phyloP scores from a whole-genome alignment of 495 filamentous ascomycete species.

The Umbilicaria muhlenbergii region DNA sequence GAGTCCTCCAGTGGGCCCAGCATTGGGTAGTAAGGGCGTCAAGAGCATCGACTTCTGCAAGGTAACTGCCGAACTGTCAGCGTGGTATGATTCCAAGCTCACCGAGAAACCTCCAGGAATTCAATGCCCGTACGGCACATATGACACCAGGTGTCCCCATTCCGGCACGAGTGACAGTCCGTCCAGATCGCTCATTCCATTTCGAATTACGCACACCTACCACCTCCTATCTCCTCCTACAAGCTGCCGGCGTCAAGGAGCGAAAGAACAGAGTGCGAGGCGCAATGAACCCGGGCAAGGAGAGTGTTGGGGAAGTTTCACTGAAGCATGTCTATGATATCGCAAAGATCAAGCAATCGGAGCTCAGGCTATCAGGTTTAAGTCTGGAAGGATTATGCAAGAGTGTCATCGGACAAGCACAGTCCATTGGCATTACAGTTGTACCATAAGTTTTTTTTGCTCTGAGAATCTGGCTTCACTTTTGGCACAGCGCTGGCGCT shows the following conservation, averaged over 20 bases:
- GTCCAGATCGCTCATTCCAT: slow-evolving; percentile 80
- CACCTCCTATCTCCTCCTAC: slow-evolving; percentile 72
- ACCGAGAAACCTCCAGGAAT: slow-evolving; percentile 50
- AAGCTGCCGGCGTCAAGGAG: slow-evolving; percentile 61
- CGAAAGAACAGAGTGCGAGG: slow-evolving; percentile 69
- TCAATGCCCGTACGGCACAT: slow-evolving; percentile 87
- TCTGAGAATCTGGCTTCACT: not conserved
- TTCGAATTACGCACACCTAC: slow-evolving; percentile 91
- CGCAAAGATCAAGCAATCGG: slow-evolving; percentile 84
- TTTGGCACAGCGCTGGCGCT: slow-evolving; percentile 1
- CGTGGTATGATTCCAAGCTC: not conserved
- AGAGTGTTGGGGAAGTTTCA: slow-evolving; percentile 64
- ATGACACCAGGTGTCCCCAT: slow-evolving; percentile 74
- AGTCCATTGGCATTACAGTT: slow-evolving; percentile 73
- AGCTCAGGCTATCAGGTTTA: slow-evolving; percentile 67
- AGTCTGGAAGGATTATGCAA: slow-evolving; percentile 67
- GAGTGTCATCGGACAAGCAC: slow-evolving; percentile 75
- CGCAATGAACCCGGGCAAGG: slow-evolving; percentile 61
- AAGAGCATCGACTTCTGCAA: slow-evolving; percentile 99
- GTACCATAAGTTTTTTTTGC: slow-evolving; percentile 38
- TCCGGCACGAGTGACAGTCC: slow-evolving; percentile 78
- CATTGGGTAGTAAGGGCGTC: slow-evolving; percentile 91
- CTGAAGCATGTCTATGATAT: slow-evolving; percentile 98
- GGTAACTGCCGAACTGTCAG: slow-evolving; percentile 33
- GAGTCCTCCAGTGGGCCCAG: slow-evolving; percentile 94